phyloP scores from a whole-genome alignment of 129 eudicot species.

The Tagetes patula region DNA sequence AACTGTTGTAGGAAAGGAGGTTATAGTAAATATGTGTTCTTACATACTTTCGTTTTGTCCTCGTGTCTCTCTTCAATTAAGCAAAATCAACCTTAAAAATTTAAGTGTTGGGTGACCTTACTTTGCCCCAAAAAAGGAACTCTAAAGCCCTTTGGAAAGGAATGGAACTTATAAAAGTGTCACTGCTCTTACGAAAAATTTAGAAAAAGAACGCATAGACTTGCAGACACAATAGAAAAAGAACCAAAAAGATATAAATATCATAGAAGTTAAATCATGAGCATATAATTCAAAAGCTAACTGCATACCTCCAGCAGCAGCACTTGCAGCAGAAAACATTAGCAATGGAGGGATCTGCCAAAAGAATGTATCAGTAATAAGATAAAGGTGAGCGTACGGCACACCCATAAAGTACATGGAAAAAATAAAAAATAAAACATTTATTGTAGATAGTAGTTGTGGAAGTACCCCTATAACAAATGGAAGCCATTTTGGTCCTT shows the following conservation, averaged over 20 bases:
- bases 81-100: not conserved
- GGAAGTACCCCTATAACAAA: slow-evolving; percentile 82
- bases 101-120: not conserved
- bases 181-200: not conserved
- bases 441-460: no score
- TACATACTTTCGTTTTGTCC: no score
- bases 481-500: slow-evolving; percentile 98
- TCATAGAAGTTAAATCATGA: slow-evolving; percentile 9
- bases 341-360: slow-evolving; percentile 81
- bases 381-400: not conserved
- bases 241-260: not conserved
- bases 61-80: no score
- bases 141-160: not conserved
- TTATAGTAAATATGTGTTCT: not conserved
- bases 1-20: not conserved
- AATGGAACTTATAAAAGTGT: not conserved
- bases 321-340: slow-evolving; percentile 76
- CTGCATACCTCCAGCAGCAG: slow-evolving; percentile 84
- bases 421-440: no score
- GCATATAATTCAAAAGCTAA: no score
- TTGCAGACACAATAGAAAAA: not conserved
- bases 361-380: slow-evolving; percentile 1
- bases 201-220: not conserved
- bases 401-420: not conserved
- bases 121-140: no score